These are phyloP conservation scores for Aschersonia sp. DNA, from an alignment of 2,329 filamentous ascomycete species.

Conservation along the genomic window DNA sequence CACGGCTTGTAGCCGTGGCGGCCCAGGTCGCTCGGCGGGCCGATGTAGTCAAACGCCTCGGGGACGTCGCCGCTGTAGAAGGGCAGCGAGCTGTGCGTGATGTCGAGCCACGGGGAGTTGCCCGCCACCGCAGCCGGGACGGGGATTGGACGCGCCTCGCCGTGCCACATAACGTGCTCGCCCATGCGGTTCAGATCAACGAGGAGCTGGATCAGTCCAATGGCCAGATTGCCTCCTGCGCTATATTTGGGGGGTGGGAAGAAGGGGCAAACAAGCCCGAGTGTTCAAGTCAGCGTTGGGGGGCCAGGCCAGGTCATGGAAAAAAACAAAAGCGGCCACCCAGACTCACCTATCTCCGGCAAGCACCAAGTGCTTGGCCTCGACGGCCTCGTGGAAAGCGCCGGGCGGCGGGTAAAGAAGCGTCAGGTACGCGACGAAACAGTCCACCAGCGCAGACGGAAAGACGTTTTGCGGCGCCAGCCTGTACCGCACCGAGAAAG, in stretches of 20 bases:
- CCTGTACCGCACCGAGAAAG: slow-evolving; percentile 60
- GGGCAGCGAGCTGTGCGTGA: slow-evolving; percentile 37
- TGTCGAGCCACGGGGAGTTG: slow-evolving; percentile 57
- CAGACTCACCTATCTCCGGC: slow-evolving; percentile 46
- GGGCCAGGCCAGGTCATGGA: neutral
- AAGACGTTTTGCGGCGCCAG: slow-evolving; percentile 63
- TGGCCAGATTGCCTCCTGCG: slow-evolving; percentile 57
- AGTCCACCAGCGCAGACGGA: slow-evolving; percentile 59
- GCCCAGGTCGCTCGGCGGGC: slow-evolving; percentile 29
- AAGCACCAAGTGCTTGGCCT: slow-evolving; percentile 52
- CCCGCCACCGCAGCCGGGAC: slow-evolving; percentile 51
- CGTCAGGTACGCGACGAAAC: slow-evolving; percentile 55
- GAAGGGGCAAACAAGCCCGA: neutral
- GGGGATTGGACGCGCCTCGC: slow-evolving; percentile 39
- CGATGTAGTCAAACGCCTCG: slow-evolving; percentile 24
- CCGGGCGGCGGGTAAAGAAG: slow-evolving; percentile 57
- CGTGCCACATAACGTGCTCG: slow-evolving; percentile 43
- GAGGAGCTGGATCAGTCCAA: slow-evolving; percentile 53
- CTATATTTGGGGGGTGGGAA: slow-evolving; percentile 17
- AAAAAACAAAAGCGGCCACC: neutral
- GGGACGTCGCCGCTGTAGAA: slow-evolving; percentile 11
- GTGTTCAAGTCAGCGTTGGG: too few species aligned
- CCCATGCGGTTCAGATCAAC: slow-evolving; percentile 41
- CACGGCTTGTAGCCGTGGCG: slow-evolving; percentile 25
- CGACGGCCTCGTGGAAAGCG: slow-evolving; percentile 50